These are phyloP conservation scores for Lactifluus echinatus DNA, from an alignment of 768 basidiomycete species.

Conservation along the genomic window DNA sequence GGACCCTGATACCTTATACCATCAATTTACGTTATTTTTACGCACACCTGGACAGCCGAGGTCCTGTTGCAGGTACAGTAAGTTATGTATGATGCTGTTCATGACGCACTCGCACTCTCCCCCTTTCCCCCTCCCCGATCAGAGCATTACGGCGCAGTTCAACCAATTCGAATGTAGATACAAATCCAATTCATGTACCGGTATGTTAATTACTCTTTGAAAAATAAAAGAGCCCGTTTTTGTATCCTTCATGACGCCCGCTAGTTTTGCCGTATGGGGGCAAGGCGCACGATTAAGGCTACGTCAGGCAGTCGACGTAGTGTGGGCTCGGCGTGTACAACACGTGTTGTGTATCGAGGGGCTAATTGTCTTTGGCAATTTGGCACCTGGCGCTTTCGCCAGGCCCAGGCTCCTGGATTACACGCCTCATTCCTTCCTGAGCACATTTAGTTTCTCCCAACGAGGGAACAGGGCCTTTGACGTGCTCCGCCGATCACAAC, in stretches of 20 bases:
- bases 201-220: background rate
- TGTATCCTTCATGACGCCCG: too few relatives aligned
- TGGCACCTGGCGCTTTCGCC: too few relatives aligned
- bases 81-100: background rate
- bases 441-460: too few relatives aligned
- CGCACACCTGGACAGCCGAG: background rate
- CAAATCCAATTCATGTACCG: background rate
- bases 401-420: too few relatives aligned
- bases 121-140: background rate
- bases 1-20: background rate
- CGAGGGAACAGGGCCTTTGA: too few relatives aligned
- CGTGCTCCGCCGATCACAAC: too few relatives aligned
- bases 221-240: background rate
- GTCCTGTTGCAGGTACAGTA: too few relatives aligned
- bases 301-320: too few relatives aligned
- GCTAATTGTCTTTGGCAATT: too few relatives aligned
- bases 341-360: background rate
- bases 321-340: background rate
- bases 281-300: too few relatives aligned
- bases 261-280: too few relatives aligned
- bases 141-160: background rate
- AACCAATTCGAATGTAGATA: background rate
- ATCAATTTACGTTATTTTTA: background rate
- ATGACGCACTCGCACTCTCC: background rate
- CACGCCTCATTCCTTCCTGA: too few relatives aligned